Evolutionary conservation across 257 asterid genomes (phyloP).

Genomic region (Solanum rostratum): DNA sequence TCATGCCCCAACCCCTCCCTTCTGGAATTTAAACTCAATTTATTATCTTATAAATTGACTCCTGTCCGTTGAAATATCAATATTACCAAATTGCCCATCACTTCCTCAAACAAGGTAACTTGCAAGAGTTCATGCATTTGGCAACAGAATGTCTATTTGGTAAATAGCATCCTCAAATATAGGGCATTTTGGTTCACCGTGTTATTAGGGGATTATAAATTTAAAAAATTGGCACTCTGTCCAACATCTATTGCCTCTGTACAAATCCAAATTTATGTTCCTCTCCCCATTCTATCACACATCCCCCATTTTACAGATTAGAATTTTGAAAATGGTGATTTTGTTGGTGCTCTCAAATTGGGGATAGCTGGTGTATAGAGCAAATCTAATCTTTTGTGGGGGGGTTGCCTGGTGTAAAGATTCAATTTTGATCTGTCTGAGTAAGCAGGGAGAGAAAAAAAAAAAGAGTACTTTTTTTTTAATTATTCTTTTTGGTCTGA

Average conservation of each 20-base stretch:
- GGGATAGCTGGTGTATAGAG: neutral
- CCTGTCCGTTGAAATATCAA: neutral
- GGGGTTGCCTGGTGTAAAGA: neutral
- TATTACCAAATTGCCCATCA: neutral
- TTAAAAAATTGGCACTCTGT: slow-evolving; percentile 37
- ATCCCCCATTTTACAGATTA: neutral
- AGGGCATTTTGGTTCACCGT: slow-evolving; percentile 1
- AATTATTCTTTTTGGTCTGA: neutral
- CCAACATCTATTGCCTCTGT: slow-evolving; percentile 30
- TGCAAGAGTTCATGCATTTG: neutral
- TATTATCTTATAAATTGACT: neutral
- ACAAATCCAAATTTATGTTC: slow-evolving; percentile 4
- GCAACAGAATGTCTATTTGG: neutral
- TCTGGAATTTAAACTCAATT: neutral
- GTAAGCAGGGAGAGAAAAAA: neutral
- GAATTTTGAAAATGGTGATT: neutral
- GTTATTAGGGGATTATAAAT: neutral
- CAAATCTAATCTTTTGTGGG: neutral
- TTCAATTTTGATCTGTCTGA: neutral
- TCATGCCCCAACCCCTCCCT: neutral
- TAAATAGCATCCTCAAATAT: neutral
- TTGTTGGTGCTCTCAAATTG: neutral
- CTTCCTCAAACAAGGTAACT: neutral
- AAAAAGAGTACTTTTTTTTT: neutral
- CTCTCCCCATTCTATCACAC: neutral